phyloP scores from a whole-genome alignment of 352 stramenopile species.

The Peronospora belbahrii region DNA sequence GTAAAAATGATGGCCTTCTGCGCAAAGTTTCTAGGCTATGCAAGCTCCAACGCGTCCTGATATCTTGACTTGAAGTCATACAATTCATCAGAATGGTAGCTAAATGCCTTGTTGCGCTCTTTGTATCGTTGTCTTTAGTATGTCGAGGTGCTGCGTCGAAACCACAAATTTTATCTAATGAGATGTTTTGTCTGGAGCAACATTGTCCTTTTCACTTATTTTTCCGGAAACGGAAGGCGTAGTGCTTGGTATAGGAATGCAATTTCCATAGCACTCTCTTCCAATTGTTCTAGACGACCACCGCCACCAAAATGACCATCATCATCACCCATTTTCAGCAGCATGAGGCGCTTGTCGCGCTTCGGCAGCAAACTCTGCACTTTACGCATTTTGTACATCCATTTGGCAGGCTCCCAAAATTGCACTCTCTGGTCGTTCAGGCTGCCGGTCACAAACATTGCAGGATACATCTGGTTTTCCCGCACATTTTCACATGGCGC shows the following conservation, averaged over 20 bases:
- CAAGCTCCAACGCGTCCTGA: too few relatives aligned
- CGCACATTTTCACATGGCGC: constrained; percentile 70
- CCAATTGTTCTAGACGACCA: constrained; percentile 65
- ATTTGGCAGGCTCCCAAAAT: constrained; percentile 85
- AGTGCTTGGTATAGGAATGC: constrained; percentile 78
- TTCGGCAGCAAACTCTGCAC: constrained; percentile 30
- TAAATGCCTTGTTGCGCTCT: too few relatives aligned
- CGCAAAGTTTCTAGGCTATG: too few relatives aligned
- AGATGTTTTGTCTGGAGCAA: neutral
- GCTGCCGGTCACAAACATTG: constrained; percentile 79
- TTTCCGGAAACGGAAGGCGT: constrained; percentile 33
- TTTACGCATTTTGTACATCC: constrained; percentile 64
- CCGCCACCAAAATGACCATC: constrained; percentile 78
- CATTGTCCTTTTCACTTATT: constrained; percentile 3
- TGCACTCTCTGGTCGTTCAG: constrained; percentile 79
- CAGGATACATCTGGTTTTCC: constrained; percentile 40
- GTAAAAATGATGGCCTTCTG: too few relatives aligned
- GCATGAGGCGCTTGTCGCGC: constrained; percentile 28
- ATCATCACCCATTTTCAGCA: constrained; percentile 73
- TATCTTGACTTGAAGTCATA: too few relatives aligned
- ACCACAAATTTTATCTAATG: too few relatives aligned
- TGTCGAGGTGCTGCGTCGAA: too few relatives aligned
- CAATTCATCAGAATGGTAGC: too few relatives aligned
- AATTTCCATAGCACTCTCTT: constrained; percentile 74
- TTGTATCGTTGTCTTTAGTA: too few relatives aligned